Evolutionary conservation across 495 filamentous ascomycete species (phyloP), one percentile per base, ranked within the genome.

Genomic region (Daldinia childiae): DNA sequence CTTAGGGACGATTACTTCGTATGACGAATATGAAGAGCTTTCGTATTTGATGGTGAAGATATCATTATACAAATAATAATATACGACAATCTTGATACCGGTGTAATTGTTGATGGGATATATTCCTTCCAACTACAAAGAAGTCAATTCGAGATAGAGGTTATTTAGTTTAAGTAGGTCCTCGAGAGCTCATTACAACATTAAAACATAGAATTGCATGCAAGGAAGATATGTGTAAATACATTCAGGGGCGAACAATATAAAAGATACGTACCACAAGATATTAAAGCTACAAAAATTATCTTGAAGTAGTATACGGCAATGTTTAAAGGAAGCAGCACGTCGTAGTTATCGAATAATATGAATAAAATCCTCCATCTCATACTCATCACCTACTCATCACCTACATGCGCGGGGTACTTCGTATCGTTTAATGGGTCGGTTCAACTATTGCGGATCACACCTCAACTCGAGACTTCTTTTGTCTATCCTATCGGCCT

Each of bases 401-500:
- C 17, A 52, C 36, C 8, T 34, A 51, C 14, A 48, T 12, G 36
- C 45, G 64, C 24, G 70, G 70, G 60, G 61, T 68, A 64, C 15
- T 30, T 64, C 69, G 54, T 65, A 54, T 72, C 6, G 27, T 29
- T 29, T 29, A 29, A 29, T 29, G 4, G 27, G 51, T 34, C 61
- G 15, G 21, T 60, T 62, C 7, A 59, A 48, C 43, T 30, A 59
- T 36, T 61, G 55, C 55, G 50, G 64, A 62, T 62, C 34, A 55
- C 24, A 29, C 19, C 34, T 24, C 39, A 17, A 62, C 29, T 71
- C 39, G 62, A 71, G 52, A 41, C 15, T 58, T 58, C 56, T 65
- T 60, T 50, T 32, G 48, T 61, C 30, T 38, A 26, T n/a, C 51
- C 58, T 71, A 66, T 62, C 68, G 62, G 50, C 43, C 63, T 1